These are phyloP conservation scores for Trichoderma koningii DNA, from an alignment of 2,329 filamentous ascomycete species.

Conservation along the genomic window DNA sequence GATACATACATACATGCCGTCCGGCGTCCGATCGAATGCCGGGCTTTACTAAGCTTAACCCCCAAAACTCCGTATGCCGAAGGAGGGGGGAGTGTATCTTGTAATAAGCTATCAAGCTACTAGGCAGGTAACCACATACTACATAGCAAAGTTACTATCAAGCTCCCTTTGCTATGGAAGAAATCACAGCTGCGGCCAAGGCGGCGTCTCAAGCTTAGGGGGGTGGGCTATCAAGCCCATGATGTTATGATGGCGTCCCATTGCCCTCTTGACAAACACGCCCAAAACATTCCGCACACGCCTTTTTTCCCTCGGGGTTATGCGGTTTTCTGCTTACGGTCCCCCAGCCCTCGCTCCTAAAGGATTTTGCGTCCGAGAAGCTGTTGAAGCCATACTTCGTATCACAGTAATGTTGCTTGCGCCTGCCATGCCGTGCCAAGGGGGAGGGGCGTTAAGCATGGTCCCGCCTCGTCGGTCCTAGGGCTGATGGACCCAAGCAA, in stretches of 20 bases:
- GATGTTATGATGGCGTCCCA: slow-evolving; percentile 1
- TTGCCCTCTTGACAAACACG: slow-evolving; percentile 10
- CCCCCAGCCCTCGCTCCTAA: neutral
- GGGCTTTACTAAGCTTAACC: slow-evolving; percentile 20
- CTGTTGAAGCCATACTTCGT: no score
- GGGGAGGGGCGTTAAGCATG: neutral
- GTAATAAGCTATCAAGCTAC: neutral
- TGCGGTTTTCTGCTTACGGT: neutral
- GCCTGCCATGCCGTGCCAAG: neutral
- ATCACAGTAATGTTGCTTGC: neutral
- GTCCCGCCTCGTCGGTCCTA: neutral
- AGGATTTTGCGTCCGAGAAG: no score
- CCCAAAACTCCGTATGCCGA: slow-evolving; percentile 12
- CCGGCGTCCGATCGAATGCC: slow-evolving; percentile 11
- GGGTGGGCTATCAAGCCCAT: neutral
- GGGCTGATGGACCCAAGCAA: neutral
- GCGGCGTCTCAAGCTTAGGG: neutral
- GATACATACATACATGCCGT: neutral
- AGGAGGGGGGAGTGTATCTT: neutral
- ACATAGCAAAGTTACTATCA: no score
- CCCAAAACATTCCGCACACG: neutral
- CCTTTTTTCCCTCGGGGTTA: neutral
- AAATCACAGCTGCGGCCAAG: no score
- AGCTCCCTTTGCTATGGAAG: no score
- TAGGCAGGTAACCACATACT: no score